phyloP scores from a whole-genome alignment of 164 flowering plant species.

The Stephania cephalantha region DNA sequence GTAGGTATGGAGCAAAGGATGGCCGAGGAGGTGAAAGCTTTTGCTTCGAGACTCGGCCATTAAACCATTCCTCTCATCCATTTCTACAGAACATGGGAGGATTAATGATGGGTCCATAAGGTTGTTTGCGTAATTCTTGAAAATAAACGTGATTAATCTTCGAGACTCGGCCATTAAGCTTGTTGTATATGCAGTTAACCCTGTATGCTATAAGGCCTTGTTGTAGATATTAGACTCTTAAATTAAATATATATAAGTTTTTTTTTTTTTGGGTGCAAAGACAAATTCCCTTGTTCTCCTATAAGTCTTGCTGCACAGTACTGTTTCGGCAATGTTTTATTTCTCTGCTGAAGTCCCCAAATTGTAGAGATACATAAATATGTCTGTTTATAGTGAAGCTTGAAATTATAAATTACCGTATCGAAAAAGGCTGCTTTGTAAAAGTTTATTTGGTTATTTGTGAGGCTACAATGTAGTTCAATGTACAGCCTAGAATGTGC shows the following conservation, averaged over 20 bases:
- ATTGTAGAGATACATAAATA: not conserved
- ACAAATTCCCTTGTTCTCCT: not conserved
- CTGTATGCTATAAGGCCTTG: conserved; percentile 1
- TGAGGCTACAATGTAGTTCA: not conserved
- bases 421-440: not conserved
- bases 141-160: conserved; percentile 4
- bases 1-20: conserved; percentile 45
- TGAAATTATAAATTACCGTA: not conserved
- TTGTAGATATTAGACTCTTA: conserved; percentile 8
- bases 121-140: not conserved
- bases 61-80: conserved; percentile 46
- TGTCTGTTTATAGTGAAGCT: not conserved
- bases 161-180: too few relatives aligned
- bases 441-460: not conserved
- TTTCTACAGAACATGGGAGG: conserved; percentile 56
- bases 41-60: conserved; percentile 31
- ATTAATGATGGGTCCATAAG: conserved; percentile 56
- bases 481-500: not conserved
- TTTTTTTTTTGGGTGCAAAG: not conserved
- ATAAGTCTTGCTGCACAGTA: not conserved
- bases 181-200: conserved; percentile 4
- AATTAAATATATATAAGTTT: conserved; percentile 9
- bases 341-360: not conserved
- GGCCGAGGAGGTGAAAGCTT: conserved; percentile 31
- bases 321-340: not conserved